Evolutionary conservation across 352 stramenopile species (phyloP).

Genomic region (Vaucheria bursata): DNA sequence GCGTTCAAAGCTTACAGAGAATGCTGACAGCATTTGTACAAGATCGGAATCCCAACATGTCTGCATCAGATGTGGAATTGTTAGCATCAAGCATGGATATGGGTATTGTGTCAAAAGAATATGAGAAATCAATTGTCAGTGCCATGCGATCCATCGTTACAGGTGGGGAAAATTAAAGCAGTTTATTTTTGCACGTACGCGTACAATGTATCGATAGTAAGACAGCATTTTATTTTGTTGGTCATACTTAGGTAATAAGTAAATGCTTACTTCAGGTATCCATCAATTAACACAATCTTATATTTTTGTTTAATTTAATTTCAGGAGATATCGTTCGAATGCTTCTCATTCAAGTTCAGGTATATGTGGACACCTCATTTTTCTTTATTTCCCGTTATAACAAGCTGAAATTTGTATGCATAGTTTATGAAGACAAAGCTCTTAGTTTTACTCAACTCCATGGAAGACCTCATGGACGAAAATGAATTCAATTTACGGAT

Average conservation of each 20-base stretch:
- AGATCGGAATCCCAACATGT: constrained; percentile 32
- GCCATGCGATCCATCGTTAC: constrained; percentile 31
- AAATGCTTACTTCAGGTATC: too few species aligned
- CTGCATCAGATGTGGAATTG: constrained; percentile 5
- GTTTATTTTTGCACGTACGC: too few species aligned
- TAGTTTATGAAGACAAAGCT: constrained; percentile 54
- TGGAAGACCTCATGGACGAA: constrained; percentile 47
- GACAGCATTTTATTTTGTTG: too few species aligned
- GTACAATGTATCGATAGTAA: too few species aligned
- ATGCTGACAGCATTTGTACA: constrained; percentile 53
- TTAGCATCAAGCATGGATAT: constrained; percentile 41
- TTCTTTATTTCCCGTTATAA: too few species aligned
- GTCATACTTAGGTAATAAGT: too few species aligned
- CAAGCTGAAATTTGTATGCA: too few species aligned
- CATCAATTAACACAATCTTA: too few species aligned
- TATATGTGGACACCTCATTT: too few species aligned
- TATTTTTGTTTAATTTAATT: too few species aligned
- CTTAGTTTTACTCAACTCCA: constrained; percentile 48
- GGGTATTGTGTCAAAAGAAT: constrained; percentile 40
- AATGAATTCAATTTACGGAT: constrained; percentile 40
- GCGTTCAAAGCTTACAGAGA: constrained; percentile 40
- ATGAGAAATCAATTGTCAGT: constrained; percentile 47
- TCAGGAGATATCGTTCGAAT: constrained; percentile 36
- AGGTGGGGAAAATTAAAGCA: too few species aligned
- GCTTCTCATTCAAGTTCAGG: constrained; percentile 47